Percentiles rank a stretch among this genome's conserved stretches.
Evolutionary conservation across 352 stramenopile genomes (phyloP).

Genomic region (Phytophthora sp.): DNA sequence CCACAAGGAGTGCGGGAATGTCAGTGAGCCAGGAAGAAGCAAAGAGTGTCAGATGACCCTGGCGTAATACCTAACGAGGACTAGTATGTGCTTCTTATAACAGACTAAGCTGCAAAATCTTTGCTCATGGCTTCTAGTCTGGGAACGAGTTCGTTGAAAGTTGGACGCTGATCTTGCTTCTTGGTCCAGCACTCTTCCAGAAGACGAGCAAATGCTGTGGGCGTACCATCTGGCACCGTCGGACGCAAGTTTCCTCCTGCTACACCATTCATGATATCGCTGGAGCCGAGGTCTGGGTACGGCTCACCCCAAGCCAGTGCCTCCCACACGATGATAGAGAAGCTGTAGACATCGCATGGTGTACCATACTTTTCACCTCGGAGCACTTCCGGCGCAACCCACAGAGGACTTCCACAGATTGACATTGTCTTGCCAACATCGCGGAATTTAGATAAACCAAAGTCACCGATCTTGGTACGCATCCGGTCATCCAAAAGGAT

Average conservation of each 20-base stretch:
- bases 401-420: slow-evolving; percentile 84
- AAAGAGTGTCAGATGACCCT: neutral
- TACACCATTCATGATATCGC: slow-evolving; percentile 88
- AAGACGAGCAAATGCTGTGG: slow-evolving; percentile 52
- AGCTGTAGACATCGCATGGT: slow-evolving; percentile 86
- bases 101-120: slow-evolving; percentile 61
- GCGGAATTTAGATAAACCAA: slow-evolving; percentile 84
- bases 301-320: slow-evolving; percentile 79
- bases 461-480: slow-evolving; percentile 87
- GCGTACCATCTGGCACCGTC: slow-evolving; percentile 73
- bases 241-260: slow-evolving; percentile 75
- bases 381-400: slow-evolving; percentile 82
- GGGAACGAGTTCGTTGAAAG: slow-evolving; percentile 85
- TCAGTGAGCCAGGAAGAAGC: neutral
- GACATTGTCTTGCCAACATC: slow-evolving; percentile 89
- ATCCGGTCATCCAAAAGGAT: slow-evolving; percentile 85
- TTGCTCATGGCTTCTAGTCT: slow-evolving; percentile 82
- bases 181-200: slow-evolving; percentile 87
- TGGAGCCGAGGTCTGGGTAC: slow-evolving; percentile 81
- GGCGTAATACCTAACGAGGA: neutral
- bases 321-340: slow-evolving; percentile 92
- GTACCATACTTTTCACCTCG: slow-evolving; percentile 84
- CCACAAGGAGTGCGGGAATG: neutral
- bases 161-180: slow-evolving; percentile 80
- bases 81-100: no score